Evolutionary conservation across 768 basidiomycete genomes (phyloP).

Genomic region (Artomyces pyxidatus): DNA sequence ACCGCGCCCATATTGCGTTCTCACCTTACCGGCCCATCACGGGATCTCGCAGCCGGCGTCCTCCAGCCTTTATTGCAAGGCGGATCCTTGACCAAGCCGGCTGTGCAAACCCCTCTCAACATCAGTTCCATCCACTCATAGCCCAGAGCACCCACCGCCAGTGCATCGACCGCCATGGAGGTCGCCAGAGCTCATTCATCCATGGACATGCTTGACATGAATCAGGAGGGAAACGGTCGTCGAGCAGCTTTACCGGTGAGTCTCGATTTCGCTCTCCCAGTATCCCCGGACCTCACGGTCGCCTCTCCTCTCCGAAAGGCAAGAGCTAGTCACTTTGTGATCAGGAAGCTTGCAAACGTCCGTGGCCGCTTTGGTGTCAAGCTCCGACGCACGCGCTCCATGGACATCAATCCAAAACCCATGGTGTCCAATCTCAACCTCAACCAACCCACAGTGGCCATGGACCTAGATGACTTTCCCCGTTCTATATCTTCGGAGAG

Average conservation of each 20-base stretch:
- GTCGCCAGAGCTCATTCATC: background rate
- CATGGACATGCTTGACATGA: background rate
- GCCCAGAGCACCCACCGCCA: too few species aligned
- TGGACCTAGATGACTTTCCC: background rate
- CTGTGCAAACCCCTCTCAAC: too few species aligned
- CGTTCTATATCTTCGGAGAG: conserved; percentile 6
- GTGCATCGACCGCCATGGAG: too few species aligned
- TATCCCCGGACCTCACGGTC: background rate
- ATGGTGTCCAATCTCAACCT: background rate
- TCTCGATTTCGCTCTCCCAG: background rate
- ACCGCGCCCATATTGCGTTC: too few species aligned
- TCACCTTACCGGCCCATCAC: too few species aligned
- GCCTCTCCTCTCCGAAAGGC: background rate
- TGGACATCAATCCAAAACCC: background rate
- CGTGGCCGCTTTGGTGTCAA: background rate
- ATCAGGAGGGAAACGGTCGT: background rate
- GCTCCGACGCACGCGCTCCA: background rate
- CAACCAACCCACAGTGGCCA: background rate
- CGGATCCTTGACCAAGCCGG: too few species aligned
- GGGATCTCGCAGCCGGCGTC: too few species aligned
- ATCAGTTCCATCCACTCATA: too few species aligned
- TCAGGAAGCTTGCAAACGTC: background rate
- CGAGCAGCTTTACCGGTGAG: background rate
- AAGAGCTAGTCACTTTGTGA: background rate
- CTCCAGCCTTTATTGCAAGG: too few species aligned